Base-by-base conservation (phyloP, 805 yeast genomes). In the Candida loeiensis region DNA sequence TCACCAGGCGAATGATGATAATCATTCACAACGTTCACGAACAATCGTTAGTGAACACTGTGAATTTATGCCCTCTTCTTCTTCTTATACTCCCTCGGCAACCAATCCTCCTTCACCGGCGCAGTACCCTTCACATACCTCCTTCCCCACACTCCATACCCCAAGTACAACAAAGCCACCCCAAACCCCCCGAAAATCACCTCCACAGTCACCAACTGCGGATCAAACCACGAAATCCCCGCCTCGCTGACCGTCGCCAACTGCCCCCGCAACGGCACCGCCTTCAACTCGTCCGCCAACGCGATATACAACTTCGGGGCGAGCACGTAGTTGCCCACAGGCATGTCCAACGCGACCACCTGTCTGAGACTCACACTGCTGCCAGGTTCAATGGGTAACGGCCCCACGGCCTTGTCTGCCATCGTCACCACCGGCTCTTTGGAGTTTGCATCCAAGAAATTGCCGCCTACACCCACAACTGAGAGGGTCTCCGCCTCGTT, bases 391-490 rank as follows among this genome's bases (percentile, higher is more conserved):
- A 82, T 64, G 6, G 57, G 49, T 37, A 80, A 45, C 13, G 89
- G 87, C 12, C 85, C 90, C 40, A 84, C 59, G 40, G 75, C 67
- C 36, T 79, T 74, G 38, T 78, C 74, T 18, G 93, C 78, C 56
- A 86, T 67, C 58, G 85, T 85, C 48, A 81, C 78, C 20, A 63
- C 55, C 35, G 68, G 49, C 34, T 70, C 72, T 43, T 80, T 76
- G 37, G 74, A 70, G 44, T 63, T 64, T 18, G 85, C 79, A 44
- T 79, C 71, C 41, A 73, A 64, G 60, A 85, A 71, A 39, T 71
- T 54, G 40, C 93, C 93, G 39, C 86, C 83, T 41, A 82, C 77
- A 43, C 88, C 93, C 34, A 79, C 75, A 40, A 85, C 60, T 15
- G 74, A 64, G 30, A 76, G 66, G 4, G 69, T 70, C 12, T 55